Evolutionary conservation across 805 yeast genomes (phyloP).

Genomic region (Wickerhamomyces sydowiorum): DNA sequence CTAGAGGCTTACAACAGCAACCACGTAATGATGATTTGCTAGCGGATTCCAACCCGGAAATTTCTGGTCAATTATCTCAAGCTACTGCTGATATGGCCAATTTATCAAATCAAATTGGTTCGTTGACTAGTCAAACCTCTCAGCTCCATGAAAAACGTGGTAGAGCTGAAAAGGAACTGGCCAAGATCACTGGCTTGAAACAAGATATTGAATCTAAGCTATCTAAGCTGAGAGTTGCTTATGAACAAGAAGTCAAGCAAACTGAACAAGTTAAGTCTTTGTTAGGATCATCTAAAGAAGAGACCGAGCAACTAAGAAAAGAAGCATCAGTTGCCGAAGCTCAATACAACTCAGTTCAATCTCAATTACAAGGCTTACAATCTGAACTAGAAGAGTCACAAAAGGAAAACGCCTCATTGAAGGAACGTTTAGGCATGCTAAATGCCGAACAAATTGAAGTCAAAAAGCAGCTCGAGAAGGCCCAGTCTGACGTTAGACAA

Average conservation of each 20-base stretch:
- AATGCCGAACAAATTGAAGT: conserved; percentile 63
- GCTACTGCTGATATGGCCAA: conserved; percentile 87
- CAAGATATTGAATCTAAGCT: conserved; percentile 71
- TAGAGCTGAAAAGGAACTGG: conserved; percentile 72
- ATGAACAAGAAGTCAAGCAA: conserved; percentile 73
- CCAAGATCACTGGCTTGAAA: conserved; percentile 60
- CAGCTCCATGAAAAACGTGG: conserved; percentile 63
- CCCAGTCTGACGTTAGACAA: conserved; percentile 50
- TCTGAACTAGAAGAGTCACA: conserved; percentile 60
- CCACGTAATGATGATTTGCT: conserved; percentile 40
- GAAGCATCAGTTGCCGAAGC: conserved; percentile 78
- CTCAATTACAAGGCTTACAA: conserved; percentile 57
- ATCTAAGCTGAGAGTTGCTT: conserved; percentile 55
- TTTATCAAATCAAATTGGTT: conserved; percentile 75
- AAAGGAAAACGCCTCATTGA: conserved; percentile 55
- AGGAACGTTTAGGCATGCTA: conserved; percentile 60
- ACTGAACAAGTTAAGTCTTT: conserved; percentile 66
- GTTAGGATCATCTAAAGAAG: conserved; percentile 53
- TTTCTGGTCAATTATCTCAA: conserved; percentile 62
- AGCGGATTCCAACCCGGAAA: conserved; percentile 44
- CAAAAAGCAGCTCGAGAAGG: conserved; percentile 47
- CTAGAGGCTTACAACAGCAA: conserved; percentile 7
- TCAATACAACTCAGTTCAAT: conserved; percentile 62
- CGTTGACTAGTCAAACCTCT: conserved; percentile 71
- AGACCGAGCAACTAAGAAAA: conserved; percentile 62